Conservation (phyloP, 1,139 yeast genomes). For the Kodamaea anthophila region DNA sequence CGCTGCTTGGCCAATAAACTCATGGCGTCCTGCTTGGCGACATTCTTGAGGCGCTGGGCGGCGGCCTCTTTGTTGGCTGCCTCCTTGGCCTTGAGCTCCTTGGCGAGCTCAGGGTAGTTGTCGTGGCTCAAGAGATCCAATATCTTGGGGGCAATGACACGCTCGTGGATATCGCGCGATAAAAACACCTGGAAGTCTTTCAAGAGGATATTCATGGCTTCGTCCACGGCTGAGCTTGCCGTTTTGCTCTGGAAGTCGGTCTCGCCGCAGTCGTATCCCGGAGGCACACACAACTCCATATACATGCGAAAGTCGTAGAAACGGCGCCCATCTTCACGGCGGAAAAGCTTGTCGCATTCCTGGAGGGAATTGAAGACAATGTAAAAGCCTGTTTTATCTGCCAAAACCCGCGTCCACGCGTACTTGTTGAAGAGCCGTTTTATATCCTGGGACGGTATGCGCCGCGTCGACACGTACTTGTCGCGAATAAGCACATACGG, state of each 20-base stretch:
- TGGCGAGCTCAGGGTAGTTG: constrained; percentile 49
- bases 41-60: too few relatives aligned
- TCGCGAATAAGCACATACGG: constrained; percentile 55
- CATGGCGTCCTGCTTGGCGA: constrained; percentile 20
- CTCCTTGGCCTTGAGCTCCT: constrained; percentile 37
- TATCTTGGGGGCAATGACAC: constrained; percentile 67
- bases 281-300: constrained; percentile 53
- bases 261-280: constrained; percentile 16
- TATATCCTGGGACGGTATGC: constrained; percentile 48
- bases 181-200: constrained; percentile 61
- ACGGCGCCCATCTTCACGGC: constrained; percentile 57
- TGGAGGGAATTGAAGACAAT: constrained; percentile 58
- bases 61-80: constrained; percentile 20
- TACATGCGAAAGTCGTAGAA: constrained; percentile 44
- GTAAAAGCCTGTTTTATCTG: constrained; percentile 62
- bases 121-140: constrained; percentile 57
- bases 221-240: constrained; percentile 23
- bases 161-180: constrained; percentile 67
- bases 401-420: constrained; percentile 59
- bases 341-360: constrained; percentile 64
- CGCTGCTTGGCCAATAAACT: constrained; percentile 23
- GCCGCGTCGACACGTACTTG: constrained; percentile 45
- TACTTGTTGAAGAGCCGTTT: constrained; percentile 48
- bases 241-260: constrained; percentile 5
- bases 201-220: constrained; percentile 53